phyloP scores from a whole-genome alignment of 352 stramenopile species.

The Pythium brassicae region DNA sequence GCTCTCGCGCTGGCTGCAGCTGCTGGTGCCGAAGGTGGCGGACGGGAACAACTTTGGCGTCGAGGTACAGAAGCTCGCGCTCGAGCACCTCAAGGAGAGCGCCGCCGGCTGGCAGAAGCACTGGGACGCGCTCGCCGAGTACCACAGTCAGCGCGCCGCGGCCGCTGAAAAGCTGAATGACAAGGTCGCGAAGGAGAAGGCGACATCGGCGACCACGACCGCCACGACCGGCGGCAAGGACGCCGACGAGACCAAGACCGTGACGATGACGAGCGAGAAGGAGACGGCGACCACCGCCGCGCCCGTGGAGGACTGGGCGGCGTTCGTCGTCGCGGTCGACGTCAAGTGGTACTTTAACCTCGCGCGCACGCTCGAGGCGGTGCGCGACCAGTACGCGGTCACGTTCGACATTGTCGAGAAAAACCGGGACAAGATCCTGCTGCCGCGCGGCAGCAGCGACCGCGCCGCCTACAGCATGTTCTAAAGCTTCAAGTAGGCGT shows the following conservation, averaged over 20 bases:
- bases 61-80: slow-evolving; percentile 78
- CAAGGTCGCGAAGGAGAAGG: slow-evolving; percentile 58
- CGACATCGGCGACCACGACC: slow-evolving; percentile 52
- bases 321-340: slow-evolving; percentile 67
- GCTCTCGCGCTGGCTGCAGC: slow-evolving; percentile 69
- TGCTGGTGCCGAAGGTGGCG: slow-evolving; percentile 69
- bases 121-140: slow-evolving; percentile 71
- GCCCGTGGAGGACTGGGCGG: slow-evolving; percentile 50
- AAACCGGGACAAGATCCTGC: slow-evolving; percentile 80
- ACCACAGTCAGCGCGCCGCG: slow-evolving; percentile 54
- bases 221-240: slow-evolving; percentile 59
- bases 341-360: slow-evolving; percentile 86
- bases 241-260: slow-evolving; percentile 66
- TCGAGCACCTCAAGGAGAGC: slow-evolving; percentile 62
- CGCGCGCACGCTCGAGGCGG: slow-evolving; percentile 51
- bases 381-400: slow-evolving; percentile 77
- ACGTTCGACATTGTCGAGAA: slow-evolving; percentile 66
- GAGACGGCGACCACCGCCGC: slow-evolving; percentile 26
- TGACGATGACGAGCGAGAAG: slow-evolving; percentile 57
- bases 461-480: slow-evolving; percentile 81
- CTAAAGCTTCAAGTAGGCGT: no score
- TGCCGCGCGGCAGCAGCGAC: slow-evolving; percentile 61
- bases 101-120: slow-evolving; percentile 68
- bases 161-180: slow-evolving; percentile 71
- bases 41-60: slow-evolving; percentile 89